These are phyloP conservation scores for Aspergillus flavus DNA, from an alignment of 2,329 filamentous ascomycete genomes.

Conservation along the genomic window DNA sequence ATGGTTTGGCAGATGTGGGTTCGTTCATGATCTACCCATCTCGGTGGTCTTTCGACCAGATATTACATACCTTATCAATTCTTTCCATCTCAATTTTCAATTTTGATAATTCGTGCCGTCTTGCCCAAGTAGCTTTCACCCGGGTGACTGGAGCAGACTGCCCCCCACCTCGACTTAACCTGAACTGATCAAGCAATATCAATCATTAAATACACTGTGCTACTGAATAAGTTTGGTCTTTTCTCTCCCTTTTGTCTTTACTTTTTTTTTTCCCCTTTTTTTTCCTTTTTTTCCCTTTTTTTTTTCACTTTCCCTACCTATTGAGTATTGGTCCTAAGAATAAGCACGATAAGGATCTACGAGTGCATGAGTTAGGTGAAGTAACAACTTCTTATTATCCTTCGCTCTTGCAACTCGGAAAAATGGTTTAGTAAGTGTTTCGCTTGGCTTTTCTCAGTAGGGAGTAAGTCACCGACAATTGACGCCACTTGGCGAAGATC, in stretches of 20 bases:
- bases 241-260: no score
- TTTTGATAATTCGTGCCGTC: background rate
- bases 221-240: background rate
- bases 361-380: background rate
- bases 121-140: background rate
- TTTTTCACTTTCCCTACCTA: no score
- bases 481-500: background rate
- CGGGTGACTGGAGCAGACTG: background rate
- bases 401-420: background rate
- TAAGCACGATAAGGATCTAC: background rate
- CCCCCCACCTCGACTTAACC: background rate
- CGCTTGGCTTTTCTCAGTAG: background rate
- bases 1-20: slow-evolving; percentile 5
- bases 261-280: no score
- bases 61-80: background rate
- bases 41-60: background rate
- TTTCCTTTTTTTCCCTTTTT: no score
- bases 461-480: background rate
- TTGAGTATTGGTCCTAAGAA: background rate
- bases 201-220: background rate
- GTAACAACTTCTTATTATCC: background rate
- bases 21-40: background rate
- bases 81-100: background rate
- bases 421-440: background rate
- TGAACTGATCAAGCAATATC: background rate